Conservation (phyloP, 179 eudicot genomes). For the Heliamphora pulchella region DNA sequence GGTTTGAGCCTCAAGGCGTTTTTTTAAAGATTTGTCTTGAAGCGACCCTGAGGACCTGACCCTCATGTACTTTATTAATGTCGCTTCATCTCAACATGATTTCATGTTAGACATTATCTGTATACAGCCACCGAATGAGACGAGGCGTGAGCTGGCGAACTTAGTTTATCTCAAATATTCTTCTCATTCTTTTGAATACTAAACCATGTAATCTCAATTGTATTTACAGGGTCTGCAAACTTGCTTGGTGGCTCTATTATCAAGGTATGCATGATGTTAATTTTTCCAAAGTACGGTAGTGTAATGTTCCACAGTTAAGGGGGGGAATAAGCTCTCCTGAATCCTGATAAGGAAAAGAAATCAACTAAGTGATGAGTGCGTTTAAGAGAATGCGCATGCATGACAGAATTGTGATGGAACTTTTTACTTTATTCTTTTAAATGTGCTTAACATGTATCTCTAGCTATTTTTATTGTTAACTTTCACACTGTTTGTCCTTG, state of each 20-base stretch:
- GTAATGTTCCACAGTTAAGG: not conserved
- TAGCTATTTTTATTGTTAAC: not conserved
- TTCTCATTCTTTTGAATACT: slow-evolving; percentile 16
- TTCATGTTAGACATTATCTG: not conserved
- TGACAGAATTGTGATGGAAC: not conserved
- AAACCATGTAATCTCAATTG: slow-evolving; percentile 15
- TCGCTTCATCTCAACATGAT: not conserved
- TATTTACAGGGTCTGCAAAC: slow-evolving; percentile 86
- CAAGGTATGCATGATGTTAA: slow-evolving; percentile 45
- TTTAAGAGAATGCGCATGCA: not conserved
- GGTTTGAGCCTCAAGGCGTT: slow-evolving; percentile 2
- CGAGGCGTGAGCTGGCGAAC: slow-evolving; percentile 10
- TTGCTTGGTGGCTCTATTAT: slow-evolving; percentile 79
- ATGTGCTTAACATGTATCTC: not conserved
- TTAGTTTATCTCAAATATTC: not conserved
- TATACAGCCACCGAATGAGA: not conserved
- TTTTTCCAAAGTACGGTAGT: not conserved
- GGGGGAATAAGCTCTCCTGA: not conserved
- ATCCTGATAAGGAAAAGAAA: not conserved
- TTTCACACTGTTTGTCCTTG: not conserved
- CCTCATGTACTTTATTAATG: not conserved
- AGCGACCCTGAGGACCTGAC: not conserved
- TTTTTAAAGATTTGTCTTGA: not conserved
- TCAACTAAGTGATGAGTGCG: not conserved
- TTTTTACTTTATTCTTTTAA: not conserved